Percentiles rank a stretch among this genome's conserved stretches.
These are phyloP conservation scores for Pseudonectria foliicola DNA, from an alignment of 2,329 filamentous ascomycete species.

Conservation along the genomic window DNA sequence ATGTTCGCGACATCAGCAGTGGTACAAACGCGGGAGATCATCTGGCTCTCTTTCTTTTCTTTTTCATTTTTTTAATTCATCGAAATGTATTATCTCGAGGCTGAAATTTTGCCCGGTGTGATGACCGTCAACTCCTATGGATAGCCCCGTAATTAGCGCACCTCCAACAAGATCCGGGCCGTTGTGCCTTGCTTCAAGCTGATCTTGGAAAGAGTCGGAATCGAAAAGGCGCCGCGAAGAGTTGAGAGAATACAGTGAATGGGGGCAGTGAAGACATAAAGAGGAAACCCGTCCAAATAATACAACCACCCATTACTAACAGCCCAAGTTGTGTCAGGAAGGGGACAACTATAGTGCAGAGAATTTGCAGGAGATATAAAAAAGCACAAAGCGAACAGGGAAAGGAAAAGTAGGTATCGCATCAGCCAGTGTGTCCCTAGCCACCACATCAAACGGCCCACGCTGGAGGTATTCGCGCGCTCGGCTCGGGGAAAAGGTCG, in stretches of 20 bases:
- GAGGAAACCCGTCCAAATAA: slow-evolving; percentile 27
- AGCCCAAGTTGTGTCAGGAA: slow-evolving; percentile 21
- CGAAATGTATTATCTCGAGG: slow-evolving; percentile 31
- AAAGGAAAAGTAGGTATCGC: slow-evolving; percentile 28
- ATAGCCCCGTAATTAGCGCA: slow-evolving; percentile 16
- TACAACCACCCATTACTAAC: slow-evolving; percentile 29
- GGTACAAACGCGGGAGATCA: too few species aligned
- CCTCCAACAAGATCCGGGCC: slow-evolving; percentile 13
- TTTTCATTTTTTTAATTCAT: slow-evolving; percentile 22
- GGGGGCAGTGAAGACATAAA: slow-evolving; percentile 22
- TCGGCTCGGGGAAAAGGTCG: slow-evolving; percentile 17
- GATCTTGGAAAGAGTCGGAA: slow-evolving; percentile 11
- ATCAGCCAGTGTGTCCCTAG: slow-evolving; percentile 22
- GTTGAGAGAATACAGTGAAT: slow-evolving; percentile 14
- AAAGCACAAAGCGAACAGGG: slow-evolving; percentile 15
- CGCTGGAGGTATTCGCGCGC: slow-evolving; percentile 12
- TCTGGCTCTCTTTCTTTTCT: too few species aligned
- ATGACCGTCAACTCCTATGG: slow-evolving; percentile 23
- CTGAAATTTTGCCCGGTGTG: slow-evolving; percentile 26
- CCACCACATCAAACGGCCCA: slow-evolving; percentile 19
- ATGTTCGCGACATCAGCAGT: too few species aligned
- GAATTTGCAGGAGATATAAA: slow-evolving; percentile 20
- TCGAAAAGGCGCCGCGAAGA: slow-evolving; percentile 12
- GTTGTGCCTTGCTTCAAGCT: slow-evolving; percentile 7
- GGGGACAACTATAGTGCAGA: slow-evolving; percentile 29